Evolutionary conservation across 2,329 filamentous ascomycete genomes (phyloP), one percentile per base, ranked within the genome.

Genomic region (Myriosclerotinia duriaeana): DNA sequence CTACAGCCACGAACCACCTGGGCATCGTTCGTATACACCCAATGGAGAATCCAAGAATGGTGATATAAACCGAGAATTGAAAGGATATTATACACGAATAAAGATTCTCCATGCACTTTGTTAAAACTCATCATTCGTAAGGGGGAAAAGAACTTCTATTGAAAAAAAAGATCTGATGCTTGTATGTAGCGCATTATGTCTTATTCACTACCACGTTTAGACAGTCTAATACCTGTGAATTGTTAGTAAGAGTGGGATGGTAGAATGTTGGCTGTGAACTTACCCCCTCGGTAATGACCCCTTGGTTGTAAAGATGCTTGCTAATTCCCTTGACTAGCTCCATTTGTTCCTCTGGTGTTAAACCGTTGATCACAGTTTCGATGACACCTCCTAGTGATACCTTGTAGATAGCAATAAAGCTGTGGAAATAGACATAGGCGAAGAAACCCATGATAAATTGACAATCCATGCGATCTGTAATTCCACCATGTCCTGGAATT

Each of bases 401-500:
- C 78, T 94, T 92, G 82, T 97, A 88, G 8, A 92, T 84, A 5
- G 93, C 93, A 75, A 99, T 94, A 78, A 99, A 99, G 75, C 91
- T 95, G 78, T 97, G 93, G 80, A 96, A 99, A 81, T 99, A 99
- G 85, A 99, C 93, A 82, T 93, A 98, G 20, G 94, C 87, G 75
- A 99, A 98, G 79, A 97, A 95, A 11, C 95, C 95, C 95, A 99
- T 99, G 82, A 98, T 98, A 81, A 99, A 99, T 77, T 99, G 95
- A 78, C 95, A 99, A 77, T 99, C 95, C 94, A 99, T 98, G 69
- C 95, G 91, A 77, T 99, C 95, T 20, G 95, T 99, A 81, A 99
- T 98, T 73, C 95, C 95, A 69, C 95, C 95, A 75, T 99, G 95
- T 30, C 95, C 95, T 1, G 95, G 95, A 73, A 99, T 99, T 1